Evolutionary conservation across 2,329 filamentous ascomycete genomes (phyloP).

Genomic region (Annulohypoxylon truncatum): DNA sequence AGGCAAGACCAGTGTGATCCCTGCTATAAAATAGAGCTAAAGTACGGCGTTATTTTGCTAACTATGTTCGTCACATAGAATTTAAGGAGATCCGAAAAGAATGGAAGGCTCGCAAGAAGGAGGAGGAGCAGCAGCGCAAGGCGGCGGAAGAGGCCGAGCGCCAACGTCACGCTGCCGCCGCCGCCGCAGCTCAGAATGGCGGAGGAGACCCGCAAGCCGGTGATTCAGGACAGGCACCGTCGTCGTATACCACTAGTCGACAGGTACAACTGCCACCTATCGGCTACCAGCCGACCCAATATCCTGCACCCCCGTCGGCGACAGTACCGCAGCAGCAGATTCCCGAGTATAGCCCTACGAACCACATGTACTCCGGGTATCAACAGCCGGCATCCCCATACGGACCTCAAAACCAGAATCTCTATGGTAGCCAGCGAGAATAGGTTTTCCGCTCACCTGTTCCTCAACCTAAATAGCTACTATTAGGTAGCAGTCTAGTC

Average conservation of each 20-base stretch:
- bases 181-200: slow-evolving; percentile 66
- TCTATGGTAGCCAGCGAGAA: slow-evolving; percentile 69
- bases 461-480: background rate
- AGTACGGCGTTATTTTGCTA: slow-evolving; percentile 44
- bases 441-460: slow-evolving; percentile 22
- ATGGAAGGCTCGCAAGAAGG: slow-evolving; percentile 99
- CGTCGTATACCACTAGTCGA: slow-evolving; percentile 68
- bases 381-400: slow-evolving; percentile 59
- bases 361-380: slow-evolving; percentile 68
- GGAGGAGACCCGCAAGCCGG: slow-evolving; percentile 60
- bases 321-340: slow-evolving; percentile 62
- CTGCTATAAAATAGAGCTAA: slow-evolving; percentile 11
- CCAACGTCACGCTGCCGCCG: slow-evolving; percentile 63
- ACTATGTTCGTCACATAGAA: slow-evolving; percentile 67
- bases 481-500: slow-evolving; percentile 11
- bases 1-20: slow-evolving; percentile 16
- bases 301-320: slow-evolving; percentile 70
- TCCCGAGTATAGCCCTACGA: slow-evolving; percentile 63
- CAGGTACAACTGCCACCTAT: slow-evolving; percentile 77
- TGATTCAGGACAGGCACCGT: slow-evolving; percentile 66
- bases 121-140: slow-evolving; percentile 91
- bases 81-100: slow-evolving; percentile 99
- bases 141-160: slow-evolving; percentile 87
- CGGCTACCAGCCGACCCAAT: slow-evolving; percentile 76
- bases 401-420: slow-evolving; percentile 68